phyloP scores from a whole-genome alignment of 345 rosid species.

The Camelina sativa region DNA sequence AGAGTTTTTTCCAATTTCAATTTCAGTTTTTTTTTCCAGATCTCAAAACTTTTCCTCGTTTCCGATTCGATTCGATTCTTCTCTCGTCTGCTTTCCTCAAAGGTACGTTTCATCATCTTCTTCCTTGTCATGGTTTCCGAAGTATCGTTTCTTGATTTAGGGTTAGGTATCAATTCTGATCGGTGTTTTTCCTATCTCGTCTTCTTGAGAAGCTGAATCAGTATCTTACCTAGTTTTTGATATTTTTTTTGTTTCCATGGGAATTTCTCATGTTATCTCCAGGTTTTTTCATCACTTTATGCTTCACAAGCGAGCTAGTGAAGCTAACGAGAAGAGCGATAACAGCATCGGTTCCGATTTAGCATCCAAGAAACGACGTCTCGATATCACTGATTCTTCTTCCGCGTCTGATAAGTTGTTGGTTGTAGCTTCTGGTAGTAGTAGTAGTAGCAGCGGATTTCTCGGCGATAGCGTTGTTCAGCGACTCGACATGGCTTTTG shows the following conservation, averaged over 20 bases:
- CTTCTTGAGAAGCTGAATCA: neutral
- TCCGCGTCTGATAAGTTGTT: conserved; percentile 34
- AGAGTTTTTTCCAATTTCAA: conserved; percentile 15
- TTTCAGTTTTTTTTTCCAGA: conserved; percentile 29
- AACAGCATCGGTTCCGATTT: conserved; percentile 36
- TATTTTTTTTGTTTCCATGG: conserved; percentile 36
- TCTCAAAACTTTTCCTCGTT: conserved; percentile 31
- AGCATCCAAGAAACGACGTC: conserved; percentile 66
- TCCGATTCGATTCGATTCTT: conserved; percentile 52
- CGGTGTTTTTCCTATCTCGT: neutral
- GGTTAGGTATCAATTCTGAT: conserved; percentile 43
- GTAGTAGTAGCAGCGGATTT: conserved; percentile 35
- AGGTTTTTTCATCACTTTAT: conserved; percentile 74
- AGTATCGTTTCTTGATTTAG: conserved; percentile 43
- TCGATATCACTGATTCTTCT: conserved; percentile 40
- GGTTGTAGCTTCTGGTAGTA: conserved; percentile 32
- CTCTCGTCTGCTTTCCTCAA: conserved; percentile 53
- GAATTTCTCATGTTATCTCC: conserved; percentile 53
- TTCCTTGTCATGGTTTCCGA: conserved; percentile 39
- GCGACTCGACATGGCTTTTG: conserved; percentile 67
- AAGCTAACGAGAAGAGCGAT: conserved; percentile 57
- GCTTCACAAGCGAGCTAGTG: conserved; percentile 96
- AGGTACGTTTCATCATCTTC: conserved; percentile 52
- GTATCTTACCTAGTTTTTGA: neutral
- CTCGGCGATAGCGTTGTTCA: conserved; percentile 37